These are phyloP conservation scores for Thozetella sp. DNA, from an alignment of 495 filamentous ascomycete genomes.

Conservation along the genomic window DNA sequence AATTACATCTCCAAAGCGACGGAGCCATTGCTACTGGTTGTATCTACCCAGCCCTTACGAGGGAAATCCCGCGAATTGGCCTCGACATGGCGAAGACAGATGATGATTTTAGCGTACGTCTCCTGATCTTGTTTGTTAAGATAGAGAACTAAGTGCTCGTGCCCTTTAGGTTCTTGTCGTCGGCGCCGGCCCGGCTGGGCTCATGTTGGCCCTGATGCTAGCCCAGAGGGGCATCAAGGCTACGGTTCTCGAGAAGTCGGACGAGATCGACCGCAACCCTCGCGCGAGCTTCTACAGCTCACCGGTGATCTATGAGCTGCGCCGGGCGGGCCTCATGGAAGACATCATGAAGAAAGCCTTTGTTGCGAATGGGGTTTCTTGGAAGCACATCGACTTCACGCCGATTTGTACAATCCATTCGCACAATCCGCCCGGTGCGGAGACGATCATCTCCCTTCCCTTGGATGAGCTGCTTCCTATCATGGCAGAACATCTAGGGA, in stretches of 20 bases:
- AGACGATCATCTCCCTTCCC: conserved; percentile 44
- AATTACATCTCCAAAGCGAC: no score
- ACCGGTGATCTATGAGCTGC: conserved; percentile 39
- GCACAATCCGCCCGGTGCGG: conserved; percentile 29
- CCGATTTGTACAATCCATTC: conserved; percentile 31
- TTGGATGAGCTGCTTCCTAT: conserved; percentile 33
- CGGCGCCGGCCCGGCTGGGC: conserved; percentile 46
- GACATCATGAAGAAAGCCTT: conserved; percentile 41
- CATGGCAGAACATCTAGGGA: conserved; percentile 25
- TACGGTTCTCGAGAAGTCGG: conserved; percentile 39
- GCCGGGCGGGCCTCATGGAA: conserved; percentile 44
- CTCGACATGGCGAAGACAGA: neutral
- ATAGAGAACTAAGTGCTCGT: neutral
- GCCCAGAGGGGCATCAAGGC: conserved; percentile 43
- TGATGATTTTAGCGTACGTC: neutral
- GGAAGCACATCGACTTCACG: conserved; percentile 40
- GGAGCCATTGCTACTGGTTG: no score
- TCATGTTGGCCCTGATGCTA: conserved; percentile 44
- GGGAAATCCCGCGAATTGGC: no score
- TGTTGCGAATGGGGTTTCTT: conserved; percentile 35
- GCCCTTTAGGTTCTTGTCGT: conserved; percentile 40
- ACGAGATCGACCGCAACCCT: conserved; percentile 41
- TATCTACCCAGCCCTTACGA: no score
- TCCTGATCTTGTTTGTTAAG: neutral
- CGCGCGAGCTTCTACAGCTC: conserved; percentile 50